Base-by-base conservation (phyloP, 371 early-diverging fungal species). In the Coemansia sp. region DNA sequence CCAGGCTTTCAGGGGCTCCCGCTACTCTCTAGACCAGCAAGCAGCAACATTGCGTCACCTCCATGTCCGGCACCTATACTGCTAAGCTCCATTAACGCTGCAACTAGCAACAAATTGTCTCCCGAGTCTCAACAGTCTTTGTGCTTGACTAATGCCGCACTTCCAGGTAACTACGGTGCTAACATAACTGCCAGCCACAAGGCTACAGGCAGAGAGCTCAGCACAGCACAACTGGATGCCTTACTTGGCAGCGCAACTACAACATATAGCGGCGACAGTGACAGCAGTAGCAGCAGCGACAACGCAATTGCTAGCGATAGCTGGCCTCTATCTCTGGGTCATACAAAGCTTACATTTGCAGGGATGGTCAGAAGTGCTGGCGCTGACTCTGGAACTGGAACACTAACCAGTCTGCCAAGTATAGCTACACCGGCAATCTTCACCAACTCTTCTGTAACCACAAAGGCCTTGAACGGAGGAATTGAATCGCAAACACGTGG, bases 401-500 rank as follows among this genome's bases (percentile, higher is more conserved):
- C n/a, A 48, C 45, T 40, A 18, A 24, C 48, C 22, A n/a, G 42
- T 13, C 11, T n/a, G 16, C 74, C 62, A 42, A 13, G 31, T 40
- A 55, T 70, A 18, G 61, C 67, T 7, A 54, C 40, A 2, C 71
- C 66, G 11, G 39, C 71, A 14, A 59, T 70, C 2, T 34, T 59
- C 21, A 74, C 71, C 26, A 61, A 71, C 54, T 54, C 42, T 3
- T 73, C 71, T 1, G 58, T 69, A 31, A 73, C 73, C 8, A 69
- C 73, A 6, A 73, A 70, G 59, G 73, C 73, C 14, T 62, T 73
- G 73, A 64, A 57, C 53, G 66, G 71, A 6, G 66, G 48, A n/a
- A 73, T 73, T 21, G 59, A 69, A 11, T n/a, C 39, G 16, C 52
- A 53, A 53, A 21, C 6, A 4, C 51, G 62, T 21, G 34, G 14